Evolutionary conservation across 2,329 filamentous ascomycete species (phyloP), one percentile per base, ranked within the genome.

Genomic region (Fusarium verrucosum): DNA sequence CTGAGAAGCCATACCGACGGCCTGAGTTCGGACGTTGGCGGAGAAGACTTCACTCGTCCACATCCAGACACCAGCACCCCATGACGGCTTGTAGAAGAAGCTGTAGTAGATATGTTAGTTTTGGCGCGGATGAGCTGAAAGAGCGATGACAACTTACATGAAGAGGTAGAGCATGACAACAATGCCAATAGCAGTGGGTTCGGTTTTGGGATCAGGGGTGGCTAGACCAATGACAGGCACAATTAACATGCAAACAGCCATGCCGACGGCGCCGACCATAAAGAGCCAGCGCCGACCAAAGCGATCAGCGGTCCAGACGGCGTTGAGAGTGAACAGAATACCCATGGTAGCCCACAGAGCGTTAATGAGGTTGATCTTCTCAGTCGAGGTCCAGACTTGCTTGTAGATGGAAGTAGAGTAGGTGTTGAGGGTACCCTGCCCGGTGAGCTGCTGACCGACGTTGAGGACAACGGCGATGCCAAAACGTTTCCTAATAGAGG

Each of bases 321-420:
- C 89, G 66, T 91, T 91, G 40, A 91, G 80, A 0, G 89, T 92
- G 76, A 92, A 92, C 20, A 91, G 59, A 62, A 92, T 92, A 54
- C 87, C 87, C 66, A 88, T 89, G 7, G 89, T 92, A 36, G 88
- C 89, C 73, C 91, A 92, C 50, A 92, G 80, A 5, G 89, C 89
- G 73, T 92, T 92, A 80, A 92, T 92, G 28, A 92, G 80, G 62
- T 87, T 87, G 73, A 91, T 90, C 20, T 83, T 87, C 45, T 83
- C 78, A 51, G 76, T 78, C 50, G 76, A 81, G 22, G 78, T 81
- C 80, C 89, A 92, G 22, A 91, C 84, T 73, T 89, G 88, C 77
- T 89, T 85, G 80, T 92, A 92, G 71, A 92, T 89, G 68, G 86
- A 85, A n/a, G 88, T 89, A 19, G 85, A 89, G 81, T 92, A 92